These are phyloP conservation scores for Cryptococcus sp. DNA, from an alignment of 1,284 basidiomycete species.

Conservation along the genomic window DNA sequence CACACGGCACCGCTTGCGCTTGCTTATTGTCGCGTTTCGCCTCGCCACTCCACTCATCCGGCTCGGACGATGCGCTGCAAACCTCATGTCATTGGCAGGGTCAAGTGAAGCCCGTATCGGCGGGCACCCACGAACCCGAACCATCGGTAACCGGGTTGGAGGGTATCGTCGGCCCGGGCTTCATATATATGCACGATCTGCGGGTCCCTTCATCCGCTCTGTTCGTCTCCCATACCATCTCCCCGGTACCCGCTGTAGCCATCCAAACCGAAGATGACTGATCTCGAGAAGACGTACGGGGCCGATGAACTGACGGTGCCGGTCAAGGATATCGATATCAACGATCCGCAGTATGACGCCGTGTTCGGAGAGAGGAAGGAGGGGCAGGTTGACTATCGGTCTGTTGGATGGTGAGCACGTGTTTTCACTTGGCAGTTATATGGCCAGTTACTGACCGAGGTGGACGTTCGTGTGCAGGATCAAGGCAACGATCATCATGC, in stretches of 20 bases:
- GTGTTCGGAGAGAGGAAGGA: slow-evolving; percentile 32
- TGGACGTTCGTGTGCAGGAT: slow-evolving; percentile 20
- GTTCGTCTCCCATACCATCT: too few relatives aligned
- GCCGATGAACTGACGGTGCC: slow-evolving; percentile 3
- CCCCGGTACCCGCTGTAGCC: not conserved
- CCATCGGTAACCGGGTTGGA: too few relatives aligned
- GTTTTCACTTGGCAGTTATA: too few relatives aligned
- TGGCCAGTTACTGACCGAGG: not conserved
- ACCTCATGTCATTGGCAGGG: too few relatives aligned
- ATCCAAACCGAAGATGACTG: slow-evolving; percentile 11
- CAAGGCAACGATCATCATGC: slow-evolving; percentile 34
- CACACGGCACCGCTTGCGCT: too few relatives aligned
- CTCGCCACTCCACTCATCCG: too few relatives aligned
- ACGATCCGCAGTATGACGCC: slow-evolving; percentile 26
- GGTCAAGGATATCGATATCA: slow-evolving; percentile 11
- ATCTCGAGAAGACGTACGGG: slow-evolving; percentile 11
- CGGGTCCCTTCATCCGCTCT: not conserved
- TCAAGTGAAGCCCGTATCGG: too few relatives aligned
- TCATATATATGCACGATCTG: not conserved
- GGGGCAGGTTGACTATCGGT: slow-evolving; percentile 34
- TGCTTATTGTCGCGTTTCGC: too few relatives aligned
- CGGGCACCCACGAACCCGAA: too few relatives aligned
- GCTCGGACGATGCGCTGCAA: too few relatives aligned
- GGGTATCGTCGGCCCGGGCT: not conserved
- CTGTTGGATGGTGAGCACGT: slow-evolving; percentile 41